Evolutionary conservation across 306 rosid genomes (phyloP), one percentile per base, ranked within the genome.

Genomic region (Cucumis melo): DNA sequence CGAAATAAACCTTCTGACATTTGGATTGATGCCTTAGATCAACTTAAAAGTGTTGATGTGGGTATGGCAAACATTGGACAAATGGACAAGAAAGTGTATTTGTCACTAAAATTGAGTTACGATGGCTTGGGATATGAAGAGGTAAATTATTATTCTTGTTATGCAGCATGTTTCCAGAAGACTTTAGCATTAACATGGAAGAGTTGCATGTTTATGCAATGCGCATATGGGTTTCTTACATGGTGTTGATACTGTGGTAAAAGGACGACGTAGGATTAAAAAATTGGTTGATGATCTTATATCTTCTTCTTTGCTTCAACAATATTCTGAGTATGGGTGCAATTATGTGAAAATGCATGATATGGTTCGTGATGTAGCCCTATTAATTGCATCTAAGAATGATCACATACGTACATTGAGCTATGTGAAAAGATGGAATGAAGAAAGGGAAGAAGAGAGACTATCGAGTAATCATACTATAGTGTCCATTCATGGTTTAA

Each of bases 261-360:
- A 63, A 46, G 71, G 23, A 34, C 70, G 70, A 16, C 21, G 2
- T 15, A 60, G 56, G 11, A 72, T 7, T 38, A 44, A 10, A 53
- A 36, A 2, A 2, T 27, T 81, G 27, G 79, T 83, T 12, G 73
- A 59, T 16, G 32, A n/a, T 8, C 74, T 87, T 1, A 76, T 81
- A 56, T 63, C 27, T 17, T 20, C 65, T 59, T 59, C 75, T 20
- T 44, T 87, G 70, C 59, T 87, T 66, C 5, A 79, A 1, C 32
- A 10, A 8, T 20, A 16, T 5, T 5, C 20, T 1, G 3, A 27
- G 0, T 62, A 0, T 1, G 0, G 0, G 1, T 0, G 0, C 0
- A 34, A 21, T 7, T 0, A 1, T 50, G 68, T 24, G 5, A 80
- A 56, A 58, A 76, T 80, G 83, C 83, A 80, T 1, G 80, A 76